These are phyloP conservation scores for Pestalotiopsis sp. DNA, from an alignment of 2,329 filamentous ascomycete genomes.

Conservation along the genomic window DNA sequence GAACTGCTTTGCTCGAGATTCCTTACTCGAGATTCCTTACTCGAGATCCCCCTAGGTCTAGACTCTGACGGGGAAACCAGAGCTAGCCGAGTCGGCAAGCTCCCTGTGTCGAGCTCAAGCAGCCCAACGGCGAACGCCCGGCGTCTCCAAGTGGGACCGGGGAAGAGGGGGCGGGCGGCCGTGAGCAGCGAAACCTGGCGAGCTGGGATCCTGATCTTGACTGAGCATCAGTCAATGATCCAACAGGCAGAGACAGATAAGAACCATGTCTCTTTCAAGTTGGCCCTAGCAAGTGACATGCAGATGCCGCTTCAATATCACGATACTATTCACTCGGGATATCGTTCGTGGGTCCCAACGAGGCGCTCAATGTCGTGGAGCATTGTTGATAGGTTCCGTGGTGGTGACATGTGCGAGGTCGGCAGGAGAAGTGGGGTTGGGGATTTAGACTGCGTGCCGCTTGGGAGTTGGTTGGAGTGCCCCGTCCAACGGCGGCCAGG, in stretches of 20 bases:
- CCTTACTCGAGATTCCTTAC: not conserved
- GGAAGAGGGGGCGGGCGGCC: not conserved
- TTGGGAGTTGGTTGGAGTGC: not conserved
- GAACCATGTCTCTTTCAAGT: too few relatives aligned
- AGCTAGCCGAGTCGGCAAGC: not conserved
- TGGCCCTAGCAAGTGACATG: too few relatives aligned
- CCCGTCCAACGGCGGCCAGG: not conserved
- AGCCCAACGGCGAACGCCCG: not conserved
- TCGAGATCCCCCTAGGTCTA: not conserved
- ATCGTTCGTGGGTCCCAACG: not conserved
- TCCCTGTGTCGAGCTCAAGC: not conserved
- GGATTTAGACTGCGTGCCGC: not conserved
- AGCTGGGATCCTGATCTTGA: not conserved
- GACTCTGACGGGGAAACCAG: not conserved
- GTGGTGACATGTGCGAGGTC: conserved; percentile 6
- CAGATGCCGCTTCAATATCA: too few relatives aligned
- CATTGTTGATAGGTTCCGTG: not conserved
- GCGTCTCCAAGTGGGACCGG: not conserved
- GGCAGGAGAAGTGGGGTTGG: not conserved
- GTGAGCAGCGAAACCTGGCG: not conserved
- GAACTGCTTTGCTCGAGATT: not conserved
- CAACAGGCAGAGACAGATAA: too few relatives aligned
- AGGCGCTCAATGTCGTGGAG: not conserved
- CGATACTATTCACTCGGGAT: too few relatives aligned
- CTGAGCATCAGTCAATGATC: not conserved